Percentiles rank a stretch among this genome's conserved stretches.
Conservation (phyloP, 768 basidiomycete species). For the Paxillus involutus region DNA sequence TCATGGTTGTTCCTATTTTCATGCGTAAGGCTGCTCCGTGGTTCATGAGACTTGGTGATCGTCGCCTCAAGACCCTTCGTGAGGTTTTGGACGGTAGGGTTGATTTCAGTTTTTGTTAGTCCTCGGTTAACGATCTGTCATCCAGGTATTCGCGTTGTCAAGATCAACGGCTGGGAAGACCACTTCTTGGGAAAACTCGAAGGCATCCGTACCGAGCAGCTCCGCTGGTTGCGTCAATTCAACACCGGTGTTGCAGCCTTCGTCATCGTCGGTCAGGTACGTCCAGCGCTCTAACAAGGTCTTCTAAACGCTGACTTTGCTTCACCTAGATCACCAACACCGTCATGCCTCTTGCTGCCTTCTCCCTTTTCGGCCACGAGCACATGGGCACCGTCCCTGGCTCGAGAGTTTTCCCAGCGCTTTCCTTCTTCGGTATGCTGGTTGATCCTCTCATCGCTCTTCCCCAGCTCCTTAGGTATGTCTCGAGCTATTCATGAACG, state of each 20-base stretch:
- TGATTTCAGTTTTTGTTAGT: background rate
- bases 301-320: slow-evolving; percentile 2
- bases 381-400: slow-evolving; percentile 21
- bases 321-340: slow-evolving; percentile 23
- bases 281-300: background rate
- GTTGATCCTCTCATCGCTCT: slow-evolving; percentile 30
- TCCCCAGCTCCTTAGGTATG: slow-evolving; percentile 30
- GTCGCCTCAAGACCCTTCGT: slow-evolving; percentile 27
- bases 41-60: slow-evolving; percentile 29
- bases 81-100: slow-evolving; percentile 26
- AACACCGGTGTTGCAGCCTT: slow-evolving; percentile 23
- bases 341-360: slow-evolving; percentile 31
- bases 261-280: slow-evolving; percentile 26
- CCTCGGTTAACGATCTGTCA: background rate
- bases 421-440: slow-evolving; percentile 32
- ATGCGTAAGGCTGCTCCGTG: slow-evolving; percentile 30
- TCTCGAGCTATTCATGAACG: background rate
- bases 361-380: slow-evolving; percentile 28
- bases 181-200: slow-evolving; percentile 23
- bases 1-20: slow-evolving; percentile 31
- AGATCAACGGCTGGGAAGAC: slow-evolving; percentile 28
- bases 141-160: slow-evolving; percentile 25
- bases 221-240: slow-evolving; percentile 24
- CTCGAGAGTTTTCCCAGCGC: slow-evolving; percentile 26
- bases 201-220: slow-evolving; percentile 23